Base-by-base conservation (phyloP, 768 basidiomycete genomes). In the Scleroderma bovista region DNA sequence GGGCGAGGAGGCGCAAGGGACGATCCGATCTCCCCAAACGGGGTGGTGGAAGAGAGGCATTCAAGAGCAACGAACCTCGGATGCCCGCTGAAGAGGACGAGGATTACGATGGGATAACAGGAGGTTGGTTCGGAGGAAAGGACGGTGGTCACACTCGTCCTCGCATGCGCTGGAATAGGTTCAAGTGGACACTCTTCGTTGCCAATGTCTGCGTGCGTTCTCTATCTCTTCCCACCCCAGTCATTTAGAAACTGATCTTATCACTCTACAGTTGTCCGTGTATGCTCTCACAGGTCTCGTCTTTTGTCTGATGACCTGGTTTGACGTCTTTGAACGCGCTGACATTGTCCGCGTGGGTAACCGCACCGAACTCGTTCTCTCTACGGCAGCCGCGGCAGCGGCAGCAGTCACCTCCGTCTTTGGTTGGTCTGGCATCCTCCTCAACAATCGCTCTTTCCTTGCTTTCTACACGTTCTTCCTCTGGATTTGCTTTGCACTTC, bases 381-480 rank as follows among this genome's bases (percentile, higher is more conserved):
- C 86, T 31, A 90, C 87, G 17, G 60, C 83, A 41, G 86, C 84
- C 2, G 80, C 84, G 2, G 59, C 71, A 11, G 53, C 81, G 8
- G 82, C 78, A 47, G 61, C 86, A 31, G 62, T 86, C 57, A 86
- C 86, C 29, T 78, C 86, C 17, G 58, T 87, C 48, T 68, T 90
- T 60, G 88, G 88, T 44, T 88, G 83, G 78, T 75, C 87, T 20
- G 88, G 88, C 26, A 80, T 90, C 62, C 70, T 92, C 23, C 79
- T 90, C 60, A 92, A 92, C 75, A 88, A 88, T 63, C 86, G 88
- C 51, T 70, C 79, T 36, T 90, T 92, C 76, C 78, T 90, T 54
- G 86, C 87, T 34, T 65, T 84, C 46, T 90, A 88, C 70, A 76
- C 74, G 19, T 66, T 88, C 66, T 64, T 85, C 36, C 77, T 86